Evolutionary conservation across 371 early-diverging fungal species (phyloP).

Genomic region (Circinella umbellata): DNA sequence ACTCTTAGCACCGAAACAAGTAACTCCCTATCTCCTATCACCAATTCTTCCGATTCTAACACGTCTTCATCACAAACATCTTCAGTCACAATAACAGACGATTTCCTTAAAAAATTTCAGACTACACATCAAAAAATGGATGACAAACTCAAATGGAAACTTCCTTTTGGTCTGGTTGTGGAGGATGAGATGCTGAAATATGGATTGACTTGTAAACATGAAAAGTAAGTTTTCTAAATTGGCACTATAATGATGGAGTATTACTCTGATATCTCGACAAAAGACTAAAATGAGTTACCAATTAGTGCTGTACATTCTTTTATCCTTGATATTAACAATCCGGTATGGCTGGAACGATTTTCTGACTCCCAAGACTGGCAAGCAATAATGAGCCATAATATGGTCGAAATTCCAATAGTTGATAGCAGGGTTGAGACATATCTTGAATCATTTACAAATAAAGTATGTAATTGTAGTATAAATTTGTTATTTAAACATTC

Average conservation of each 20-base stretch:
- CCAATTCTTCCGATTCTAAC: no score
- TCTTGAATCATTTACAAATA: background rate
- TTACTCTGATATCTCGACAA: no score
- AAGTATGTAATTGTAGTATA: background rate
- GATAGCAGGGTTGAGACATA: background rate
- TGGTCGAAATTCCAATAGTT: background rate
- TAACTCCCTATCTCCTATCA: no score
- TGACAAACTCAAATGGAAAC: conserved; percentile 1
- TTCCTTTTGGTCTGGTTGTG: background rate
- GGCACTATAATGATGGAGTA: no score
- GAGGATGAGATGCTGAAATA: background rate
- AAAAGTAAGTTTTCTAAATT: background rate
- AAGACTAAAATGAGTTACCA: background rate
- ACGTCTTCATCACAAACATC: no score
- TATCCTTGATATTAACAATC: background rate
- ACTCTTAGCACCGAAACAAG: no score
- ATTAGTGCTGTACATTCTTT: no score
- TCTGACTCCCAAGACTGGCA: background rate
- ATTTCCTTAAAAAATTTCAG: no score
- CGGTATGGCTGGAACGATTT: background rate
- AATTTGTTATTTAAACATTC: background rate
- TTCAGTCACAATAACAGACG: no score
- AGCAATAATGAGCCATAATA: background rate
- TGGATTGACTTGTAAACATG: background rate
- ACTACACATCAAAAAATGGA: background rate